Base-by-base conservation (phyloP, 257 asterid species). In the Ajuga chamaepitys region DNA sequence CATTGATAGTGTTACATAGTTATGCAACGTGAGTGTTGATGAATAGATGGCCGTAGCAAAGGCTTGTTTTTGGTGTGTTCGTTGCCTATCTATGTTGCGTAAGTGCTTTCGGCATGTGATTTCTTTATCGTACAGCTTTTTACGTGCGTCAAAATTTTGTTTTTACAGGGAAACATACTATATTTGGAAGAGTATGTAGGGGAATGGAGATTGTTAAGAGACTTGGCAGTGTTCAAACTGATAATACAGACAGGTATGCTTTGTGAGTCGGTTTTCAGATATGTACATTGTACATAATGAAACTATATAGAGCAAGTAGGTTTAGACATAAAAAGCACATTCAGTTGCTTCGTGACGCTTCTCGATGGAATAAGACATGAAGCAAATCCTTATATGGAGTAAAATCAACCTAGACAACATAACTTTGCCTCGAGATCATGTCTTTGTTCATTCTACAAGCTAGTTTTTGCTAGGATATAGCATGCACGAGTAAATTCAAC, bases 141-240 rank as follows among this genome's bases (percentile, higher is more conserved):
- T 6, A 22, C 13, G 73, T 68, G 41, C 60, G 66, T 55, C 38
- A n/a, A 37, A 62, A 38, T 3, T 46, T 70, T 58, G 17, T 16
- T n/a, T 67, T 46, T 40, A 20, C 77, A 91, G 98, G 99, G 70
- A 93, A 93, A 16, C 97, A 94, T 74, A 86, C 99, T 13, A 86
- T 94, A 77, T 94, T 94, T 68, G 99, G 98, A 59, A 82, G 99
- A 77, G 93, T 88, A 46, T 90, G 91, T 71, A 83, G 71, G 71
- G 96, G 99, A 73, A 94, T 94, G 99, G 99, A 94, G 78, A 94
- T 90, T 54, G 75, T 94, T 77, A 90, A 90, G 95, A 85, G 95
- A 64, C 95, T 94, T 55, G 97, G 97, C 80, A 90, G 88, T 65
- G 95, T 94, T 74, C 99, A 90, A 80, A 94, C 98, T 68, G 99